phyloP scores from a whole-genome alignment of 2,329 filamentous ascomycete genomes.

The Calonectria montana region DNA sequence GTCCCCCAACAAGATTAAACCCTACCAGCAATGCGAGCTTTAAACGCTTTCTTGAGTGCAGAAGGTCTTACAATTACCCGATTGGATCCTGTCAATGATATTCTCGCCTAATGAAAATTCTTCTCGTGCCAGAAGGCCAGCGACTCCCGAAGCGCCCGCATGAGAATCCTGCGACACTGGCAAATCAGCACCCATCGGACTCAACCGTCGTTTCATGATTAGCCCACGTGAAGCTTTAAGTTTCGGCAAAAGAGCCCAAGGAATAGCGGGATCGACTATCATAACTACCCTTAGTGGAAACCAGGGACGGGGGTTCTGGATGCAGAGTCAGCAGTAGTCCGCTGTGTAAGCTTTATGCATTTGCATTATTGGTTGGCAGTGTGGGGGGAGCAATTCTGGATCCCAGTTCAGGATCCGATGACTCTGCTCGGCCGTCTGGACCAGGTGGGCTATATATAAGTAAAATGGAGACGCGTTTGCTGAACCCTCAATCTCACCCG shows the following conservation, averaged over 20 bases:
- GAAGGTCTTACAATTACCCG: neutral
- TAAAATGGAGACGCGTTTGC: neutral
- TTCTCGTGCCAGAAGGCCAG: neutral
- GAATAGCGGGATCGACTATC: neutral
- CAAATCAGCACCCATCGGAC: slow-evolving; percentile 3
- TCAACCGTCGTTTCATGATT: slow-evolving; percentile 6
- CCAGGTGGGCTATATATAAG: neutral
- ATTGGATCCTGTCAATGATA: neutral
- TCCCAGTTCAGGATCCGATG: slow-evolving; percentile 6
- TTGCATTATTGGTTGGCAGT: neutral
- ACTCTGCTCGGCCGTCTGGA: neutral
- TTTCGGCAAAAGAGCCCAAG: neutral
- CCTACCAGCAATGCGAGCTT: neutral
- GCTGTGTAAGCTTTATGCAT: slow-evolving; percentile 4
- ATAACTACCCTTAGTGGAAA: neutral
- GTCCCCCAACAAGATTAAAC: neutral
- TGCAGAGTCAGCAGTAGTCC: slow-evolving; percentile 6
- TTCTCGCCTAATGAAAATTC: slow-evolving; percentile 5
- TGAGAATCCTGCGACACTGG: neutral
- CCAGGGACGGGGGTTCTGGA: neutral
- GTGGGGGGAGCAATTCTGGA: neutral
- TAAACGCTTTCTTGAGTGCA: neutral
- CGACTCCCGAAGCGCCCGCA: neutral
- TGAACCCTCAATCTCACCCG: neutral
- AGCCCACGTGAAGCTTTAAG: slow-evolving; percentile 6